phyloP scores from a whole-genome alignment of 306 rosid species.

The Ormosia emarginata region DNA sequence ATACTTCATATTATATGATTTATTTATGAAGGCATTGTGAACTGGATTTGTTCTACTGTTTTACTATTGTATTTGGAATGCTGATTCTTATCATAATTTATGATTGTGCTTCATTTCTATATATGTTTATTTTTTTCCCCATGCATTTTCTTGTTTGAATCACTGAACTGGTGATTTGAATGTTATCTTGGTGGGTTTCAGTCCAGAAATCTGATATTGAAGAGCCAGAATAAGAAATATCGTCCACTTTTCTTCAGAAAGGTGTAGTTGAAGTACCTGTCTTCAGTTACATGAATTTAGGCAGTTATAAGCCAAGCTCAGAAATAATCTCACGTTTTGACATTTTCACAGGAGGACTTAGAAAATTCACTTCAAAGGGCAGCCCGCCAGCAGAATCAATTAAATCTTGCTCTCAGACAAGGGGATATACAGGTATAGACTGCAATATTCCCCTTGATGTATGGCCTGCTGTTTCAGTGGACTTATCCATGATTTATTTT shows the following conservation, averaged over 20 bases:
- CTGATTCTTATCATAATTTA: not conserved
- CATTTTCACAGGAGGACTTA: slow-evolving; percentile 70
- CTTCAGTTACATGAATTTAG: slow-evolving; percentile 3
- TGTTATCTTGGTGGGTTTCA: slow-evolving; percentile 37
- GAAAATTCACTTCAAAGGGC: slow-evolving; percentile 69
- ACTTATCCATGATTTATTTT: slow-evolving; percentile 21
- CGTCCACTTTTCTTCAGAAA: slow-evolving; percentile 92
- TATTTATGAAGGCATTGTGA: too few relatives aligned
- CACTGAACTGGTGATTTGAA: slow-evolving; percentile 19
- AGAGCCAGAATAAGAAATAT: slow-evolving; percentile 75
- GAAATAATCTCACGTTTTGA: slow-evolving; percentile 9
- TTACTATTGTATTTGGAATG: not conserved
- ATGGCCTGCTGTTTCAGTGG: not conserved
- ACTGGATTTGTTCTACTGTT: not conserved
- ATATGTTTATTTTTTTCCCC: not conserved
- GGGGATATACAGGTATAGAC: slow-evolving; percentile 81
- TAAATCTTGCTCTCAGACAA: slow-evolving; percentile 55
- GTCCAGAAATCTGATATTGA: slow-evolving; percentile 79
- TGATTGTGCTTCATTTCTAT: slow-evolving; percentile 15
- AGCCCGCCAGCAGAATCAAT: slow-evolving; percentile 56
- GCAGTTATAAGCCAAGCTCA: slow-evolving; percentile 16
- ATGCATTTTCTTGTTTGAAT: not conserved
- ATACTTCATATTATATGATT: too few relatives aligned
- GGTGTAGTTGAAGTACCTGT: slow-evolving; percentile 44
- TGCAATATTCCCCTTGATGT: slow-evolving; percentile 13